Evolutionary conservation across 805 yeast genomes (phyloP).

Genomic region (Saccharomycopsis olivae): DNA sequence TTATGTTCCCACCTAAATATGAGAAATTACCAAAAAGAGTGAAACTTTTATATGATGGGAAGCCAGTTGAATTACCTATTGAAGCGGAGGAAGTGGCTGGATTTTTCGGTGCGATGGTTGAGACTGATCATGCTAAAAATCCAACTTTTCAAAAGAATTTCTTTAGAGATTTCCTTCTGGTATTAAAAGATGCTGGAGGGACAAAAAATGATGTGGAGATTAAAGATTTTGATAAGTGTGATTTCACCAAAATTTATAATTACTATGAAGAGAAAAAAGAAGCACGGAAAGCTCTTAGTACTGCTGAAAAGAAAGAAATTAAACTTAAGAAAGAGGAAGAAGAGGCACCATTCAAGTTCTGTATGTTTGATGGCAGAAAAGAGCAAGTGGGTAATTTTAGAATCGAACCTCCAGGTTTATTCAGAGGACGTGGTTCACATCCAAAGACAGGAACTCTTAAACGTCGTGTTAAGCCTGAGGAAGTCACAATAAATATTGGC

Average conservation of each 20-base stretch:
- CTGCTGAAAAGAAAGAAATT: slow-evolving; percentile 64
- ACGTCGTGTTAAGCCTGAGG: slow-evolving; percentile 81
- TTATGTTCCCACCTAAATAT: slow-evolving; percentile 85
- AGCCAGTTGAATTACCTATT: slow-evolving; percentile 61
- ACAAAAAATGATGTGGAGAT: slow-evolving; percentile 30
- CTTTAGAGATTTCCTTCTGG: slow-evolving; percentile 64
- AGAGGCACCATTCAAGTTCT: slow-evolving; percentile 75
- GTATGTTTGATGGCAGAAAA: slow-evolving; percentile 74
- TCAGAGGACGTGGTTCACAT: slow-evolving; percentile 94
- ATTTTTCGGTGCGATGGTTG: slow-evolving; percentile 80
- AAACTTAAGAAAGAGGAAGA: slow-evolving; percentile 62
- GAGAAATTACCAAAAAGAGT: slow-evolving; percentile 75
- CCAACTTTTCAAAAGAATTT: slow-evolving; percentile 82
- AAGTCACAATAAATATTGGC: slow-evolving; percentile 75
- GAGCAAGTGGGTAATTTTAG: slow-evolving; percentile 91
- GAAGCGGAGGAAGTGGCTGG: slow-evolving; percentile 97
- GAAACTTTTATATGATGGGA: slow-evolving; percentile 64
- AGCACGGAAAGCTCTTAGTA: slow-evolving; percentile 56
- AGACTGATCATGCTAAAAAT: slow-evolving; percentile 80
- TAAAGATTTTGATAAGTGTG: slow-evolving; percentile 55
- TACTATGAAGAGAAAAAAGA: slow-evolving; percentile 61
- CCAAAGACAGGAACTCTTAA: slow-evolving; percentile 92
- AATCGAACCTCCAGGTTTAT: slow-evolving; percentile 93
- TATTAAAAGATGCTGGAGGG: slow-evolving; percentile 63
- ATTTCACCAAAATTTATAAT: slow-evolving; percentile 64